Conservation (phyloP, 169 alveolate species). For the Eimeria falciformis region DNA sequence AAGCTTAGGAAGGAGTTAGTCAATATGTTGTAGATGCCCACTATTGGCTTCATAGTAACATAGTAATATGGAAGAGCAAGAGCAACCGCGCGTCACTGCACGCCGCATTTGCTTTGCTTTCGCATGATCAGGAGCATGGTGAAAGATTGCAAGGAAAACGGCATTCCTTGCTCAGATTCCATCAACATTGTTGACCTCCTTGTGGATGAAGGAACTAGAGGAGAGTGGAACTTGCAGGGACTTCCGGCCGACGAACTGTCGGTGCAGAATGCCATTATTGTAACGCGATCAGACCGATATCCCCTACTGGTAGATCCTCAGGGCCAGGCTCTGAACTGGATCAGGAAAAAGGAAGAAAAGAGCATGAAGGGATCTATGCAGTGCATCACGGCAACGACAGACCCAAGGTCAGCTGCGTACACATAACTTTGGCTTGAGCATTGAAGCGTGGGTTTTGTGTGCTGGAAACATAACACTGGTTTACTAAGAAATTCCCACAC, state of each 20-base stretch:
- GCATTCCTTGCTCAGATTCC: slow-evolving; percentile 66
- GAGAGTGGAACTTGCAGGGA: slow-evolving; percentile 94
- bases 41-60: not conserved
- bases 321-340: slow-evolving; percentile 97
- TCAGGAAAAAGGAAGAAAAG: slow-evolving; percentile 89
- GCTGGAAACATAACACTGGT: not conserved
- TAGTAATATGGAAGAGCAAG: not conserved
- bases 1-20: slow-evolving; percentile 89
- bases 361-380: slow-evolving; percentile 85
- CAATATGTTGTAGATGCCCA: not conserved
- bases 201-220: slow-evolving; percentile 95
- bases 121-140: slow-evolving; percentile 78
- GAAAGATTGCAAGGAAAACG: slow-evolving; percentile 66
- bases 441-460: not conserved
- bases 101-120: not conserved
- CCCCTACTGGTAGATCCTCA: slow-evolving; percentile 98
- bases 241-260: slow-evolving; percentile 96
- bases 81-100: not conserved
- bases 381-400: slow-evolving; percentile 91
- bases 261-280: slow-evolving; percentile 95
- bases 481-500: not conserved
- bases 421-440: too few species aligned
- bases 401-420: slow-evolving; percentile 73
- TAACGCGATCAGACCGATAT: slow-evolving; percentile 95
- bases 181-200: slow-evolving; percentile 86